These are phyloP conservation scores for Eucalyptus pumila DNA, from an alignment of 345 rosid genomes.

Conservation along the genomic window DNA sequence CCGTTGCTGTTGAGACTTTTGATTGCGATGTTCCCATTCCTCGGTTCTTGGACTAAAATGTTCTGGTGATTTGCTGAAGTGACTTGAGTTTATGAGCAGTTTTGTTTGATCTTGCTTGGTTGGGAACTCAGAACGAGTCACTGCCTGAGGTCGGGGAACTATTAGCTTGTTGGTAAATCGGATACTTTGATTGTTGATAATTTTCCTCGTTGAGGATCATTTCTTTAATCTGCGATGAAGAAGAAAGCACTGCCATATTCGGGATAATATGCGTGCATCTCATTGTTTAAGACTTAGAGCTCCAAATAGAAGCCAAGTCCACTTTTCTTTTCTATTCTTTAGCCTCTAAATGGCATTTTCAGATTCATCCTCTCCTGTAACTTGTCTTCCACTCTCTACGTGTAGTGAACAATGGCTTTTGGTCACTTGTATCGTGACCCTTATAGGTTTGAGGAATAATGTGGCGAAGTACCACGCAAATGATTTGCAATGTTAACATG, in stretches of 20 bases:
- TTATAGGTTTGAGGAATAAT: background rate
- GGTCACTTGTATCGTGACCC: background rate
- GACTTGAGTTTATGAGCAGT: background rate
- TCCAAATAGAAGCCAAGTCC: background rate
- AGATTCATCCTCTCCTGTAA: background rate
- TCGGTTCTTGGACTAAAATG: conserved; percentile 37
- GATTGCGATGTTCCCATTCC: conserved; percentile 48
- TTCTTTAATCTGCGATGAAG: background rate
- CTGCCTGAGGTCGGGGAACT: background rate
- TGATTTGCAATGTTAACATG: background rate
- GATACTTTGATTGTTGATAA: background rate
- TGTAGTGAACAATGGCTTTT: background rate
- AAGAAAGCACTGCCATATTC: background rate
- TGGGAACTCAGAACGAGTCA: background rate
- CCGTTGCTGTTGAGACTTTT: conserved; percentile 47
- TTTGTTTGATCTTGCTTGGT: background rate
- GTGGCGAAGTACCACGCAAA: background rate
- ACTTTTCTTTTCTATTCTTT: background rate
- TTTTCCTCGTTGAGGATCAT: background rate
- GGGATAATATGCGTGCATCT: background rate
- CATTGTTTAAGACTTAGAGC: background rate
- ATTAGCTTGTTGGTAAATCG: background rate
- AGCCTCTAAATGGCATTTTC: background rate
- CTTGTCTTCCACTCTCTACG: background rate
- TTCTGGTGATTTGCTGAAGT: conserved; percentile 8